Percentiles rank a stretch among this genome's conserved stretches.
Evolutionary conservation across 2,329 filamentous ascomycete species (phyloP).

Genomic region (Trematosphaeria pertusa): DNA sequence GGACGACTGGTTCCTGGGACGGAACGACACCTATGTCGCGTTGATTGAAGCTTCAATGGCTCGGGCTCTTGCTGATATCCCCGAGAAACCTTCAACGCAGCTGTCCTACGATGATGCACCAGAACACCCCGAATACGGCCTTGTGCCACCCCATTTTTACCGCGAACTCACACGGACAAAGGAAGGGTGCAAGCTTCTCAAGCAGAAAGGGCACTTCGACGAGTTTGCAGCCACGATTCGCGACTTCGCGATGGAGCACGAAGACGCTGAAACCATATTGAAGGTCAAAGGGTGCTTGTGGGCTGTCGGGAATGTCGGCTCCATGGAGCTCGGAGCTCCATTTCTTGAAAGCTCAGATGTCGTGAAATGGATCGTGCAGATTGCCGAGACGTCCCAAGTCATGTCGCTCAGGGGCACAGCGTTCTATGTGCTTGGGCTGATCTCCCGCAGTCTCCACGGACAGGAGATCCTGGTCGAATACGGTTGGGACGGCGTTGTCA

Average conservation of each 20-base stretch:
- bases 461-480: constrained; percentile 88
- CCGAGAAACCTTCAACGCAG: constrained; percentile 62
- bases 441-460: constrained; percentile 89
- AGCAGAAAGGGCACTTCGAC: constrained; percentile 94
- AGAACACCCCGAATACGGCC: constrained; percentile 59
- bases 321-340: constrained; percentile 94
- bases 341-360: constrained; percentile 92
- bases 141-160: constrained; percentile 96
- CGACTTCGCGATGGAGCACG: constrained; percentile 82
- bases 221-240: constrained; percentile 90
- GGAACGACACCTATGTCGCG: constrained; percentile 94
- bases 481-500: constrained; percentile 93
- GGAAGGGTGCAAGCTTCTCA: constrained; percentile 88
- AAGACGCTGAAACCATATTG: constrained; percentile 83
- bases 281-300: constrained; percentile 97
- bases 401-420: constrained; percentile 94
- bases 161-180: constrained; percentile 89
- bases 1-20: constrained; percentile 98
- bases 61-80: constrained; percentile 74
- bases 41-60: constrained; percentile 96
- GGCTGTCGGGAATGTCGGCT: constrained; percentile 97
- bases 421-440: constrained; percentile 92
- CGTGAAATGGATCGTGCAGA: constrained; percentile 83
- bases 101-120: constrained; percentile 52
- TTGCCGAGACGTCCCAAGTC: constrained; percentile 86